These are phyloP conservation scores for Phytophthora pluvialis DNA, from an alignment of 352 stramenopile species.

Conservation along the genomic window DNA sequence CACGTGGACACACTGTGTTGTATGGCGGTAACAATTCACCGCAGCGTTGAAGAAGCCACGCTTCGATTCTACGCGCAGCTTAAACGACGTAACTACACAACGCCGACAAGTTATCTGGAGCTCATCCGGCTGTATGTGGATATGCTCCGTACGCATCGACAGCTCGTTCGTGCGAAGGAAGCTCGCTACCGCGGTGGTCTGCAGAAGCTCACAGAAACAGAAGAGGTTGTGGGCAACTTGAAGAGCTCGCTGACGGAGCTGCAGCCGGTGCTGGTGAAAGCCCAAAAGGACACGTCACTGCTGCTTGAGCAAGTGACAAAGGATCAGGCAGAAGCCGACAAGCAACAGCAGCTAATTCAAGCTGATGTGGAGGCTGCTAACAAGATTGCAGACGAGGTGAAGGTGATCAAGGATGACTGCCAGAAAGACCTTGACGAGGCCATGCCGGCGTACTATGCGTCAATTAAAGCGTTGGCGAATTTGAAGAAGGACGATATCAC, in stretches of 20 bases:
- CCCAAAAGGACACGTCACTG: conserved; percentile 86
- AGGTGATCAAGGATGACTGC: conserved; percentile 94
- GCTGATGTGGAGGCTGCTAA: conserved; percentile 92
- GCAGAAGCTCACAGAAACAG: conserved; percentile 93
- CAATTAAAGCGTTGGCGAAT: conserved; percentile 90
- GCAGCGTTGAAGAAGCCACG: conserved; percentile 89
- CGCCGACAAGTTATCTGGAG: conserved; percentile 95
- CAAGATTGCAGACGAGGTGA: conserved; percentile 91
- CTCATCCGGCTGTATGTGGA: conserved; percentile 95
- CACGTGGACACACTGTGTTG: conserved; percentile 91
- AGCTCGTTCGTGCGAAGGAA: conserved; percentile 86
- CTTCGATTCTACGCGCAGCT: conserved; percentile 82
- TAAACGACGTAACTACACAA: conserved; percentile 95
- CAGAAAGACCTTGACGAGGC: conserved; percentile 93
- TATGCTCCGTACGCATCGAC: conserved; percentile 89
- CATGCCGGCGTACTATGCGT: conserved; percentile 92
- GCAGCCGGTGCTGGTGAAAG: conserved; percentile 90
- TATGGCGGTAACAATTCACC: conserved; percentile 95
- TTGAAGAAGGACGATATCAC: conserved; percentile 95
- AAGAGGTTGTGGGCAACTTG: conserved; percentile 93
- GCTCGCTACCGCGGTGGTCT: conserved; percentile 84
- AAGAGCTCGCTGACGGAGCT: conserved; percentile 92
- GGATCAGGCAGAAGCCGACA: conserved; percentile 92
- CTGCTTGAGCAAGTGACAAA: conserved; percentile 90
- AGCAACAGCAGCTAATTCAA: conserved; percentile 92